phyloP scores from a whole-genome alignment of 441 rosid genomes.

The Erodium moschatum region DNA sequence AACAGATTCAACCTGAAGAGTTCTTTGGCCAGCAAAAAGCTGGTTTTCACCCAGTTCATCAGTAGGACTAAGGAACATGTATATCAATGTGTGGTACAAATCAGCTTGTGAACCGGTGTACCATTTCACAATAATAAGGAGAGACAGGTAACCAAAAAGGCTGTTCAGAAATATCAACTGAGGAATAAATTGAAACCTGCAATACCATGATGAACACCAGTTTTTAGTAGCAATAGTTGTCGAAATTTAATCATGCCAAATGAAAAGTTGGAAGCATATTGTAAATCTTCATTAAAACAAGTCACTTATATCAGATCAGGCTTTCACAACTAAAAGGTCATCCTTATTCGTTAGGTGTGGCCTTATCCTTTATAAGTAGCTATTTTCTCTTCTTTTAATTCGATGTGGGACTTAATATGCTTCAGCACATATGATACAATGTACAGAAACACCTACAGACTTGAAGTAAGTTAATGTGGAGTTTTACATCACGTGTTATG shows the following conservation, averaged over 20 bases:
- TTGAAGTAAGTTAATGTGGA: not conserved
- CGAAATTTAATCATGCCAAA: not conserved
- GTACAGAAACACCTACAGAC: not conserved
- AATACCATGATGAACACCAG: not conserved
- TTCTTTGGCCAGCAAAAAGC: constrained; percentile 62
- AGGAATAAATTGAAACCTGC: constrained; percentile 83
- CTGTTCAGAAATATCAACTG: constrained; percentile 86
- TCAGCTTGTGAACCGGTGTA: constrained; percentile 87
- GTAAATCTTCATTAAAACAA: too few species aligned
- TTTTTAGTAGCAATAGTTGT: not conserved
- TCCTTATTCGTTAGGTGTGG: too few species aligned
- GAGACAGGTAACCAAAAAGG: constrained; percentile 77
- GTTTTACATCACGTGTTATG: not conserved
- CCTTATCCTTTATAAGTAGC: too few species aligned
- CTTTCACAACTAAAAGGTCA: too few species aligned
- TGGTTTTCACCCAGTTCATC: constrained; percentile 85
- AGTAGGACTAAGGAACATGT: constrained; percentile 92
- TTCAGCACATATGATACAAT: not conserved
- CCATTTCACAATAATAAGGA: constrained; percentile 84
- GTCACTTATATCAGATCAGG: too few species aligned
- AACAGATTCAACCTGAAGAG: constrained; percentile 45
- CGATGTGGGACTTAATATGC: too few species aligned
- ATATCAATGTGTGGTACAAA: constrained; percentile 80
- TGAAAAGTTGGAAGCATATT: not conserved
- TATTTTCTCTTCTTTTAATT: too few species aligned